phyloP scores from a whole-genome alignment of 2,329 filamentous ascomycete species.

The Ambrosiella beaveri region DNA sequence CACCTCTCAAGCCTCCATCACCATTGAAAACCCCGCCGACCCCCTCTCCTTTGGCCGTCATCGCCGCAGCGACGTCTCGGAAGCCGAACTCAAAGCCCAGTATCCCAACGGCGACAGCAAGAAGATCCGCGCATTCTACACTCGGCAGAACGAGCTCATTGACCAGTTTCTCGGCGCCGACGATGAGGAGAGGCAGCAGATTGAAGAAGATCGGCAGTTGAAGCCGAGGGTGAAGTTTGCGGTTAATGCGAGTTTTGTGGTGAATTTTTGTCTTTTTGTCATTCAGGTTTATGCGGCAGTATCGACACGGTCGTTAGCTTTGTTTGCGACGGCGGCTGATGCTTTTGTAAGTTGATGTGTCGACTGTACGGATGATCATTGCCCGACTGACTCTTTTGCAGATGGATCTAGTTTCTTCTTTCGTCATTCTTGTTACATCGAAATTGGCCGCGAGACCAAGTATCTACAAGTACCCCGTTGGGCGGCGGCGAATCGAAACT shows the following conservation, averaged over 20 bases:
- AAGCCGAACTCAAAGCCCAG: slow-evolving; percentile 16
- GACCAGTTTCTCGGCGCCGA: slow-evolving; percentile 36
- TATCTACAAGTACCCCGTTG: slow-evolving; percentile 45
- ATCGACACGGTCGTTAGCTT: slow-evolving; percentile 40
- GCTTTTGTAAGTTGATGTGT: slow-evolving; percentile 31
- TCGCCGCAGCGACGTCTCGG: slow-evolving; percentile 18
- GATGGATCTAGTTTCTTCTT: slow-evolving; percentile 47
- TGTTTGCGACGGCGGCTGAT: slow-evolving; percentile 49
- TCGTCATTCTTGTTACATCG: slow-evolving; percentile 44
- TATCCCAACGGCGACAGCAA: slow-evolving; percentile 28
- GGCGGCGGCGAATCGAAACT: slow-evolving; percentile 44
- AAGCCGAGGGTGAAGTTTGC: slow-evolving; percentile 35
- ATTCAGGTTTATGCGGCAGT: slow-evolving; percentile 42
- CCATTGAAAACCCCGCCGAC: slow-evolving; percentile 16
- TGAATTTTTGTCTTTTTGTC: slow-evolving; percentile 36
- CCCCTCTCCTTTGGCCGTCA: slow-evolving; percentile 25
- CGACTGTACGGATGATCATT: not conserved
- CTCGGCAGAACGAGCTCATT: slow-evolving; percentile 30
- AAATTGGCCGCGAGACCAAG: slow-evolving; percentile 41
- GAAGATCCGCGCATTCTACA: slow-evolving; percentile 30
- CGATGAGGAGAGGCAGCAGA: slow-evolving; percentile 35
- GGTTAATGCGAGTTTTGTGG: slow-evolving; percentile 32
- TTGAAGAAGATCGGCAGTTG: slow-evolving; percentile 33
- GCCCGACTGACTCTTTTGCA: slow-evolving; percentile 13
- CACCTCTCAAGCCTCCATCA: not conserved